These are phyloP conservation scores for Starmerella gropengiesseri DNA, from an alignment of 805 yeast genomes.

Conservation along the genomic window DNA sequence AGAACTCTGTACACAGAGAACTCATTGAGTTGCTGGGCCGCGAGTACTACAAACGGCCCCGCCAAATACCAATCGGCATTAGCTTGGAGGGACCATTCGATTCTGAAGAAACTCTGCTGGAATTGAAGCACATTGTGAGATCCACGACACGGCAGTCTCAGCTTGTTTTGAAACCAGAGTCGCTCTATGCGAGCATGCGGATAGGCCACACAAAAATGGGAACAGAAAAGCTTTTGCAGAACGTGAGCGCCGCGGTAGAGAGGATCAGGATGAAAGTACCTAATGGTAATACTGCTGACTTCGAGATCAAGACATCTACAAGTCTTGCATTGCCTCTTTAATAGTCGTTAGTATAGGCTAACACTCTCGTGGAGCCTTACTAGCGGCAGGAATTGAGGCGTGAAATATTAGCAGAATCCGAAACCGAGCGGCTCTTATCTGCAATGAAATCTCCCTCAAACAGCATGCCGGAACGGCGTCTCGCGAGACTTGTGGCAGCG, in stretches of 20 bases:
- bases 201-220: constrained; percentile 26
- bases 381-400: too few relatives aligned
- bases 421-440: too few relatives aligned
- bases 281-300: constrained; percentile 12
- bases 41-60: constrained; percentile 20
- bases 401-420: too few relatives aligned
- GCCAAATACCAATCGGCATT: constrained; percentile 21
- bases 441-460: too few relatives aligned
- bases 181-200: constrained; percentile 13
- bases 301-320: constrained; percentile 24
- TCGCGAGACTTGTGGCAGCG: too few relatives aligned
- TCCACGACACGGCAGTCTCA: constrained; percentile 17
- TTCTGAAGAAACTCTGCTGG: constrained; percentile 5
- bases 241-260: constrained; percentile 18
- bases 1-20: constrained; percentile 22
- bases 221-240: constrained; percentile 17
- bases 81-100: constrained; percentile 3
- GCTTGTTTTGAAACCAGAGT: constrained; percentile 21
- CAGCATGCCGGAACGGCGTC: too few relatives aligned
- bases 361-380: too few relatives aligned
- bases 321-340: constrained; percentile 21
- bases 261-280: constrained; percentile 14
- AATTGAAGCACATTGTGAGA: constrained; percentile 9
- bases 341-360: too few relatives aligned
- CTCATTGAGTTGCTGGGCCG: constrained; percentile 22